These are phyloP conservation scores for Cytospora schulzeri DNA, from an alignment of 2,329 filamentous ascomycete genomes.

Conservation along the genomic window DNA sequence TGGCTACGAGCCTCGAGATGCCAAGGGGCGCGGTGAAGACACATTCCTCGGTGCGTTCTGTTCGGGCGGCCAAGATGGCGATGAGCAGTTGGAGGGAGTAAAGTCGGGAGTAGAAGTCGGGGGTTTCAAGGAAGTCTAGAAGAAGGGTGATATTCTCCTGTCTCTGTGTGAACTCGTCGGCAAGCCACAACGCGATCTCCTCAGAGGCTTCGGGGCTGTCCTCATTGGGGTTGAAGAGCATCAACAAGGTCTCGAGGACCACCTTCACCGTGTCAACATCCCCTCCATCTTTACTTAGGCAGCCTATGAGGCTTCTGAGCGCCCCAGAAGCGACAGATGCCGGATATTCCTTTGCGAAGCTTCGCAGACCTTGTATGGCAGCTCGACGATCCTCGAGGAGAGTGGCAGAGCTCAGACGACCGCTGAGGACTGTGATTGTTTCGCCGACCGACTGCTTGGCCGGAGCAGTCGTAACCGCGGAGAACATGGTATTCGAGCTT, in stretches of 20 bases:
- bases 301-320: conserved; percentile 83
- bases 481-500: conserved; percentile 55
- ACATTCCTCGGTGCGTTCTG: conserved; percentile 92
- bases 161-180: conserved; percentile 95
- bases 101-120: conserved; percentile 86
- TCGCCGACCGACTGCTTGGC: conserved; percentile 95
- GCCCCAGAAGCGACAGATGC: conserved; percentile 93
- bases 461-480: conserved; percentile 67
- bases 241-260: conserved; percentile 89
- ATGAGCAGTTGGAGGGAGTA: conserved; percentile 89
- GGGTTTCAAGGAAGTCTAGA: conserved; percentile 82
- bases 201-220: conserved; percentile 89
- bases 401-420: conserved; percentile 83
- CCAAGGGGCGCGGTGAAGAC: conserved; percentile 87
- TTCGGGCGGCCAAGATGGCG: conserved; percentile 80
- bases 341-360: conserved; percentile 95
- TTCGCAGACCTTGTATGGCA: conserved; percentile 88
- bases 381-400: conserved; percentile 92
- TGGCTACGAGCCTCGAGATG: conserved; percentile 80
- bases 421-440: conserved; percentile 88
- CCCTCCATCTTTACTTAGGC: conserved; percentile 82
- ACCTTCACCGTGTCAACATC: conserved; percentile 97
- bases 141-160: conserved; percentile 95
- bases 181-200: conserved; percentile 93
- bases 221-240: conserved; percentile 78